These are phyloP conservation scores for Metschnikowia corniflorae DNA, from an alignment of 805 yeast genomes.

Conservation along the genomic window DNA sequence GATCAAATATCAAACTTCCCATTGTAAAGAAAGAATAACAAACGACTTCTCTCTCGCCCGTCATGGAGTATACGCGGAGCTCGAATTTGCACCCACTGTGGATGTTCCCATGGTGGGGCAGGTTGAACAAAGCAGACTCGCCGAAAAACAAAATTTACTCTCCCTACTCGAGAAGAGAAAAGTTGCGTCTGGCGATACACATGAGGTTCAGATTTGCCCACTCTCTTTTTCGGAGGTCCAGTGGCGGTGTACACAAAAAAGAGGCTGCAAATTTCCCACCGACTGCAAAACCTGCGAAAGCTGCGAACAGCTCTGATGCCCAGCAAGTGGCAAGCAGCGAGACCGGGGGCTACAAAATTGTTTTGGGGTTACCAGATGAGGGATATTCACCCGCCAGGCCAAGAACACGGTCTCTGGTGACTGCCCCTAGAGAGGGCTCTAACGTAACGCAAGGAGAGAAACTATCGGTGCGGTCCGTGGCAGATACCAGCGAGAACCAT, in stretches of 20 bases:
- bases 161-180: slow-evolving; percentile 3
- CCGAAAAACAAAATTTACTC: neutral
- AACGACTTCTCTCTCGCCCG: no score
- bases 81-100: slow-evolving; percentile 10
- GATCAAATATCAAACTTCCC: no score
- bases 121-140: neutral
- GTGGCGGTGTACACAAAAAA: neutral
- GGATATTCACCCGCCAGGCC: neutral
- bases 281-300: no score
- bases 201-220: neutral
- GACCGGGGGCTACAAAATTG: slow-evolving; percentile 4
- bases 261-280: no score
- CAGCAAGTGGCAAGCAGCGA: neutral
- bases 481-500: slow-evolving; percentile 7
- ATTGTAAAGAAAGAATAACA: no score
- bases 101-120: slow-evolving; percentile 7
- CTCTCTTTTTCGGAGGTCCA: neutral
- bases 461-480: slow-evolving; percentile 2
- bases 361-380: neutral
- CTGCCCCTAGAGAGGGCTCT: neutral
- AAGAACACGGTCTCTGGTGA: neutral
- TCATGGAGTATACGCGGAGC: slow-evolving; percentile 1
- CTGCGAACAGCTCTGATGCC: no score
- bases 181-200: neutral
- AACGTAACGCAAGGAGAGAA: slow-evolving; percentile 4